Conservation (phyloP, 441 rosid species). For the Syzygium syzygioides region DNA sequence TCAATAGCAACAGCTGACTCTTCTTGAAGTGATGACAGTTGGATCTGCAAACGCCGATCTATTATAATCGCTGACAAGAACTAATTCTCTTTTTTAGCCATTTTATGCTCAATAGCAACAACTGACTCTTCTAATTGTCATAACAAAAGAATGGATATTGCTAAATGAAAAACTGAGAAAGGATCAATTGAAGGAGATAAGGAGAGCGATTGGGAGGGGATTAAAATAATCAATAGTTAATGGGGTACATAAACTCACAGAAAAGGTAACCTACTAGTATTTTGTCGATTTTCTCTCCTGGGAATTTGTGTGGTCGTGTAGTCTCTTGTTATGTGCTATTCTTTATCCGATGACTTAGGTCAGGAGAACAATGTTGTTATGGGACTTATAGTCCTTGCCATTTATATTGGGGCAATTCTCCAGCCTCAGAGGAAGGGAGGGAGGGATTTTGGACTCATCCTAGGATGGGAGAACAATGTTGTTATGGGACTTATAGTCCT, state of each 20-base stretch:
- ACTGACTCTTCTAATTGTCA: neutral
- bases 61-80: no score
- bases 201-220: neutral
- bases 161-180: neutral
- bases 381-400: neutral
- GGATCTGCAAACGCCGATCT: no score
- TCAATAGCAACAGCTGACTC: neutral
- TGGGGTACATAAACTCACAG: neutral
- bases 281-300: neutral
- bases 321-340: neutral
- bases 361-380: neutral
- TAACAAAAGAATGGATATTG: neutral
- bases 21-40: no score
- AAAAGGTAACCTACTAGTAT: neutral
- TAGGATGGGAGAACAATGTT: no score
- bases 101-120: neutral
- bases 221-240: neutral
- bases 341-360: neutral
- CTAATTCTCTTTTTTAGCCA: neutral
- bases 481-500: no score
- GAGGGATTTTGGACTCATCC: no score
- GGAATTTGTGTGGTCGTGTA: neutral
- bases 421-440: neutral
- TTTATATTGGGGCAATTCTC: no score
- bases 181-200: neutral